Evolutionary conservation across 2,329 filamentous ascomycete species (phyloP), one percentile per base, ranked within the genome.

Genomic region (Nothopassalora personata): DNA sequence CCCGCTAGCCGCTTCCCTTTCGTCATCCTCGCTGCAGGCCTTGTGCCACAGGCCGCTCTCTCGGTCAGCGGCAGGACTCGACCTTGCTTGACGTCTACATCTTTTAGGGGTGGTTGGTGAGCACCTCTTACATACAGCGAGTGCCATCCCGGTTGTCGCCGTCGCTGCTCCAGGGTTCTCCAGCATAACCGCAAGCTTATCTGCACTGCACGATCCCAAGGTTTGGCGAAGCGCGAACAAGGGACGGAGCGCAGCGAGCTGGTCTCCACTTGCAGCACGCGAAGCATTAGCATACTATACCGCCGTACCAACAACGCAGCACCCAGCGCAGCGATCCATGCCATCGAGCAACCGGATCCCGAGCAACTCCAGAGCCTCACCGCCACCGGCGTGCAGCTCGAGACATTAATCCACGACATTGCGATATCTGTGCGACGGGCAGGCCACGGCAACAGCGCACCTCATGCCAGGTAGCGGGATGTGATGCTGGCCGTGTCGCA

Each of bases 401-500:
- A 64, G 60, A 62, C 61, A 61, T 52, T 60, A 57, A 51, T 59
- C 60, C 64, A 59, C 58, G 54, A 56, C 53, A 52, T 56, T 55
- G 59, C 63, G 57, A 53, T 61, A n/a, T 48, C 59, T 67, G 66
- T 66, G 60, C 64, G 59, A 68, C 67, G 45, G 34, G 47, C 18
- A 19, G 54, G 53, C 53, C n/a, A 56, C 52, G 59, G 58, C 63
- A 49, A 34, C 60, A 54, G 50, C 57, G 50, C 59, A 7, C 34
- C 53, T 60, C 57, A 64, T 62, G 64, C 61, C 64, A 65, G 62
- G 62, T 60, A 53, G 66, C 67, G 70, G 66, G 70, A 69, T 71
- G 71, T 71, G 70, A 73, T 72, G 71, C 70, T 72, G 66, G 71
- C 67, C 62, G 68, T 70, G 63, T 71, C 68, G 68, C 70, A 71